Percentiles rank a stretch among this genome's conserved stretches.
These are phyloP conservation scores for Psilocybe sp. DNA, from an alignment of 768 basidiomycete genomes.

Conservation along the genomic window DNA sequence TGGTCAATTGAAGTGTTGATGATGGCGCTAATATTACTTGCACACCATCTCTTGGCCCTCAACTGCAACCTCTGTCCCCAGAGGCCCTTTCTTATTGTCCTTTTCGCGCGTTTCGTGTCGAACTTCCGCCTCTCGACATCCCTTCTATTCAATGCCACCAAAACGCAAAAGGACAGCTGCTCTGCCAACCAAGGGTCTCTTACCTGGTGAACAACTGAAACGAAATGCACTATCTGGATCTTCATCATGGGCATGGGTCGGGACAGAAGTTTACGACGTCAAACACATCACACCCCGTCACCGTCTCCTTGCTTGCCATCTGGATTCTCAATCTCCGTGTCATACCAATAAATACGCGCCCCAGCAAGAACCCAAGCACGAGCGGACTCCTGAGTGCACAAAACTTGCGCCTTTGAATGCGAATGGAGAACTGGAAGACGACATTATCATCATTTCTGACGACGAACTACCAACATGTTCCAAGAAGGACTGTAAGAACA, in stretches of 20 bases:
- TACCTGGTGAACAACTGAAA: constrained; percentile 62
- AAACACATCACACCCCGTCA: constrained; percentile 69
- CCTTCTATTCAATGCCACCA: constrained; percentile 39
- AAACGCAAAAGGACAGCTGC: constrained; percentile 59
- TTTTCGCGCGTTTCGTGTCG: background rate
- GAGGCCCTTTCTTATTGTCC: background rate
- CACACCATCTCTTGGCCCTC: no score
- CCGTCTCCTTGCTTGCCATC: constrained; percentile 62
- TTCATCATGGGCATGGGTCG: constrained; percentile 81
- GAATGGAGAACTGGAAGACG: constrained; percentile 50
- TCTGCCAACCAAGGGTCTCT: constrained; percentile 46
- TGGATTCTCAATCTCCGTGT: constrained; percentile 52
- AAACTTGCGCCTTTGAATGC: constrained; percentile 11
- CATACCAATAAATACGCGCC: constrained; percentile 56
- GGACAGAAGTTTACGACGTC: constrained; percentile 52
- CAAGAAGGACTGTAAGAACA: constrained; percentile 65
- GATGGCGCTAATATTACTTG: no score
- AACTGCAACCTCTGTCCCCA: no score
- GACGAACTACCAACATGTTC: constrained; percentile 56
- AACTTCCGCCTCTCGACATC: background rate
- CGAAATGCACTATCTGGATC: constrained; percentile 46
- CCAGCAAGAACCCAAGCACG: background rate
- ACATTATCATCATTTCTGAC: constrained; percentile 70
- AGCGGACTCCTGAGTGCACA: background rate
- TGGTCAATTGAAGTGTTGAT: no score